Base-by-base conservation (phyloP, 2,329 filamentous ascomycete genomes). In the Diaporthe amygdali region DNA sequence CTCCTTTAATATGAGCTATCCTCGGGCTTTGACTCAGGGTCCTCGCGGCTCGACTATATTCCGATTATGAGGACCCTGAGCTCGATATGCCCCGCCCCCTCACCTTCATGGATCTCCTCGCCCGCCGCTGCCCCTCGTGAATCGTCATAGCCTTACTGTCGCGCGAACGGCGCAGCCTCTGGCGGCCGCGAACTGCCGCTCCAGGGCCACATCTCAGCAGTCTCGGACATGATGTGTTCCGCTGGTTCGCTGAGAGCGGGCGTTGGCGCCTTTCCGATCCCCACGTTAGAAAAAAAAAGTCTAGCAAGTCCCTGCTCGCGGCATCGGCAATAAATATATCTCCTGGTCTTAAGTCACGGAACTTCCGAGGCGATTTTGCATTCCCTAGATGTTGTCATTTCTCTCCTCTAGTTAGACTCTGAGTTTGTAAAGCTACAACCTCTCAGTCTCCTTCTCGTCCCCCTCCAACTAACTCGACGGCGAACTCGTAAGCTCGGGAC, bases 31-130 rank as follows among this genome's bases (percentile, higher is more conserved):
- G 54, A 56, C 54, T 56, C 54, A 51, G 44, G 47, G 54, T 20
- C 32, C 52, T 27, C 9, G 51, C 66, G 66, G 66, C 66, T 68
- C 15, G 66, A 68, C 52, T 47, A 68, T 68, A 56, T 30, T 30
- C 66, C 66, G 66, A 32, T 8, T 3, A 68, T 49, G 66, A 41
- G 49, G 66, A 49, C 55, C 32, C 10, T 56, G 30, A 37, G 30
- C 41, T 27, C 66, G 41, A 49, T n/a, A 59, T 49, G 41, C 66
- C 66, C 66, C 66, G 52, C 66, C 52, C 66, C 52, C 52, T 68
- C 66, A 55, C 54, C 66, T 56, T 30, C 59, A 47, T 47, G 59
- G 59, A 63, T 63, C 59, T 47, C 39, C 41, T 46, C 56, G 39
- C 56, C 39, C 39, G 56, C 39, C 56, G 25, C 22, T 34, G 37